These are phyloP conservation scores for Lipomyces yamadae DNA, from an alignment of 805 yeast genomes.

Conservation along the genomic window DNA sequence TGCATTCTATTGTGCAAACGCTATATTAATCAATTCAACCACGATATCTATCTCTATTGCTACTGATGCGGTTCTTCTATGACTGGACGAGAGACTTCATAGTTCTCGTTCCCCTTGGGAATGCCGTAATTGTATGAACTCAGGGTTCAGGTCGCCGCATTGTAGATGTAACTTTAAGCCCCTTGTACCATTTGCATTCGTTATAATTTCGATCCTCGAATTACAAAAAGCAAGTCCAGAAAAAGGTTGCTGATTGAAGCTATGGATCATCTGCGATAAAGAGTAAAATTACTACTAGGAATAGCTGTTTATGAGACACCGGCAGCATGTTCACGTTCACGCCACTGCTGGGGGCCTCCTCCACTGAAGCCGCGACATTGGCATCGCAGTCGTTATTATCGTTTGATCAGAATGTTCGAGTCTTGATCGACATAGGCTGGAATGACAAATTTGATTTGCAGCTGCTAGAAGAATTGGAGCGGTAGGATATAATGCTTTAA, in stretches of 20 bases:
- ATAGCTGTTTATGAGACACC: not conserved
- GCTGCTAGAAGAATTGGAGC: constrained; percentile 28
- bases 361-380: constrained; percentile 25
- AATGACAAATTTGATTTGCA: constrained; percentile 38
- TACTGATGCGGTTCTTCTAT: too few relatives aligned
- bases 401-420: constrained; percentile 43
- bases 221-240: too few relatives aligned
- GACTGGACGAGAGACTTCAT: too few relatives aligned
- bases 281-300: not conserved
- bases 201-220: too few relatives aligned
- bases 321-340: constrained; percentile 45
- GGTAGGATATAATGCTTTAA: constrained; percentile 11
- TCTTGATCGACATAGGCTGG: constrained; percentile 51
- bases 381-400: constrained; percentile 44
- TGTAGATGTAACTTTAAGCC: too few relatives aligned
- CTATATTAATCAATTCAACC: not conserved
- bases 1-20: constrained; percentile 49
- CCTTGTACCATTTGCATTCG: too few relatives aligned
- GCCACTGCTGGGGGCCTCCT: constrained; percentile 39
- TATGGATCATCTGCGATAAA: not conserved
- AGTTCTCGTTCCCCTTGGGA: too few relatives aligned
- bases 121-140: too few relatives aligned
- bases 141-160: too few relatives aligned
- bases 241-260: not conserved
- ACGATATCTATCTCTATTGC: not conserved